Base-by-base conservation (phyloP, 805 yeast genomes). In the Sugiyamaella lignohabitans region DNA sequence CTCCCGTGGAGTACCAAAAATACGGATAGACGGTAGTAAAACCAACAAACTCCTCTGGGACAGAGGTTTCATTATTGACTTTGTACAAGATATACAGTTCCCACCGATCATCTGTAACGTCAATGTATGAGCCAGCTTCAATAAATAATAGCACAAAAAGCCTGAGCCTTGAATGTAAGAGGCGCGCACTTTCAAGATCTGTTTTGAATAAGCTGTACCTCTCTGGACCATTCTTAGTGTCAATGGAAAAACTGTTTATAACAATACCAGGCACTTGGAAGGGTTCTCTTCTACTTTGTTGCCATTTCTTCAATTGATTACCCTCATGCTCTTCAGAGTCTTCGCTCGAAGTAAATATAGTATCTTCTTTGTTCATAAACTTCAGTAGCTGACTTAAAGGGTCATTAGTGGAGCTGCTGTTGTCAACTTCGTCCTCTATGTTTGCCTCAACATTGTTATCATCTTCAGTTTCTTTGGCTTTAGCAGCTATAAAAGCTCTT, bases 91-190 rank as follows among this genome's bases (percentile, higher is more conserved):
- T 69, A 60, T 77, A 89, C 2, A 88, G 61, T 41, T 85, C 87
- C 98, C 98, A 93, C 16, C 75, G 71, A 5, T 74, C 72, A 63
- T 93, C 98, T 0, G 63, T 63, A 35, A 74, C 72, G 59, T 89
- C 96, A 47, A 93, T 87, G 58, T 78, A 86, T 1, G 94, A 80
- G 1, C 96, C 98, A 0, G 96, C 98, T 62, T 93, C 98, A 55
- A 93, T 91, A 66, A 82, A 88, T 8, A 93, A 69, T 22, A 91
- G 67, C 14, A 86, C 85, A 55, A 93, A 77, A 1, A 89, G 79
- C 55, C 87, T 95, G 53, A 88, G 71, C 49, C 96, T 67, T 42
- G 72, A 65, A 57, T 82, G 89, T 43, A 87, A 63, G 51, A 75
- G 78, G 40, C 66, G 55, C 0, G 80, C 79, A 40, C 70, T 72